These are phyloP conservation scores for Decorospora gaudefroyi DNA, from an alignment of 2,329 filamentous ascomycete genomes.

Conservation along the genomic window DNA sequence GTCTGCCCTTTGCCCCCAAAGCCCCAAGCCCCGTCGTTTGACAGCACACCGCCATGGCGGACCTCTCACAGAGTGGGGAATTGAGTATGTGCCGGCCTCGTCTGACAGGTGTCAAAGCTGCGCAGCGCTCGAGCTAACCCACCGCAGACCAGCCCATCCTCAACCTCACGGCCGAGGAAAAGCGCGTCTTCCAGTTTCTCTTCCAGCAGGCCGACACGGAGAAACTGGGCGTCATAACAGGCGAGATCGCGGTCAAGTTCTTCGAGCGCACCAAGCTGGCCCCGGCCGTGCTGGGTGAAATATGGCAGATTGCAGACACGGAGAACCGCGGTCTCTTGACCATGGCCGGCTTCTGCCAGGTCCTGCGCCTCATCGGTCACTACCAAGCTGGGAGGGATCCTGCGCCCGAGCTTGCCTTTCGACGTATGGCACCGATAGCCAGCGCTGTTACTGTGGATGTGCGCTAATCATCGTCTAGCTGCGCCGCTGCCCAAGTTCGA, in stretches of 20 bases:
- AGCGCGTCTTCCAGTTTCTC: constrained; percentile 88
- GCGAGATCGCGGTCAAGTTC: constrained; percentile 94
- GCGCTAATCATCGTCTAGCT: constrained; percentile 50
- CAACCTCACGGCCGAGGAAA: constrained; percentile 89
- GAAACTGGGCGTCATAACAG: constrained; percentile 88
- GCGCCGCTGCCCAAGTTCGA: constrained; percentile 94
- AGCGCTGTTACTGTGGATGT: background rate
- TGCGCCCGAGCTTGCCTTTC: constrained; percentile 77
- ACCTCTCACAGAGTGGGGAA: constrained; percentile 41
- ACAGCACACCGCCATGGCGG: constrained; percentile 43
- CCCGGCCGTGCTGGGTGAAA: constrained; percentile 85
- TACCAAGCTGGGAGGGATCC: constrained; percentile 87
- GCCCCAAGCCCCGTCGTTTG: constrained; percentile 28
- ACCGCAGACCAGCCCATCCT: constrained; percentile 60
- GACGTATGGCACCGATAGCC: constrained; percentile 56
- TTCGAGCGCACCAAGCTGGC: constrained; percentile 94
- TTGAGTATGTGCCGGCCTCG: constrained; percentile 36
- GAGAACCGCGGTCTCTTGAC: constrained; percentile 95
- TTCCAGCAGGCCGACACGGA: constrained; percentile 93
- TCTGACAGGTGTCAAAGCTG: constrained; percentile 1
- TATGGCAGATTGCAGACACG: constrained; percentile 98
- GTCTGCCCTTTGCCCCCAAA: constrained; percentile 21
- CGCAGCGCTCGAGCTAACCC: constrained; percentile 26
- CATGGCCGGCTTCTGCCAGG: constrained; percentile 88
- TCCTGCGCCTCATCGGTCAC: constrained; percentile 91